Base-by-base conservation (phyloP, 2,329 filamentous ascomycete genomes). In the Monosporascus sp. region DNA sequence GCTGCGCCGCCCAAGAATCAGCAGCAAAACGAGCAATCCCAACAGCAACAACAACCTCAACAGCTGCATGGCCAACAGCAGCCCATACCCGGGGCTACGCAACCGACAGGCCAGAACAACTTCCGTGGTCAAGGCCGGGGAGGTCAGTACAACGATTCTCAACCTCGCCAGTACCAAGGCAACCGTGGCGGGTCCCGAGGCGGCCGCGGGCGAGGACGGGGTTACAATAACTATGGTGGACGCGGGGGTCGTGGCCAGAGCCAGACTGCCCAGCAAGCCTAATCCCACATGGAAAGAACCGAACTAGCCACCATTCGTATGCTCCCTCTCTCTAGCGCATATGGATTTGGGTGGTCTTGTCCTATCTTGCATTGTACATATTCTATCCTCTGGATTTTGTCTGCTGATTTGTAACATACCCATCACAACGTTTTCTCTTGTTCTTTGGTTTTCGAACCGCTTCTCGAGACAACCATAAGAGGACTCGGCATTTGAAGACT, bases 381-480 rank as follows among this genome's bases (percentile, higher is more conserved):
- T 64, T 60, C 53, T 27, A 50, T 54, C 60, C 14, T 46, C 59
- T 62, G 63, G 61, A 64, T 66, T 60, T 49, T 54, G 54, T 57
- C 59, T 58, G 54, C 27, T 60, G 58, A 60, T 65, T 62, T 67
- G 64, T 65, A 67, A 61, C 66, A 68, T 69, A 69, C 63, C 65
- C 65, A 61, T 61, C 55, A 61, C 57, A 60, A 62, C 55, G 59
- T 59, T 54, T 59, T 52, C 54, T 48, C 62, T 62, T 57, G 57
- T 60, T 62, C 54, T 58, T 60, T 62, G 52, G 51, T 60, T 61
- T 59, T 57, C 52, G 22, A 50, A 50, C 56, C 56, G 53, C 60
- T 59, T 57, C 46, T 57, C 57, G 54, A 59, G 60, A 61, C 64
- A 58, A 54, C 54, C 53, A 50, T 47, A 48, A 57, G 55, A 59